Conservation (phyloP, 495 filamentous ascomycete species). For the Talaromyces wortmannii region DNA sequence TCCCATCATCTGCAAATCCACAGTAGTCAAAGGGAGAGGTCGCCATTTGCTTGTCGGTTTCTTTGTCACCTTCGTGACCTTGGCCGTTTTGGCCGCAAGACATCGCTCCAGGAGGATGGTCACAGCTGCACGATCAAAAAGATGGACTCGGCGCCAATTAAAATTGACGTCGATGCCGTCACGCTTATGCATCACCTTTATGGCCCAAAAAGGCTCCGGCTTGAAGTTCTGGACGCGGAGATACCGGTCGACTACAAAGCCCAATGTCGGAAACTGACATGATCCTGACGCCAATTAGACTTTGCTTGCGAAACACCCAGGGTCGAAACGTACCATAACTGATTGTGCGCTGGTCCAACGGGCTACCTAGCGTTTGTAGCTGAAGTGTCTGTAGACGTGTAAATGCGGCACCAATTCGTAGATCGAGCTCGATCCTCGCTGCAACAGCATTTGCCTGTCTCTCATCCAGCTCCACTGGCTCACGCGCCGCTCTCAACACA, state of each 20-base stretch:
- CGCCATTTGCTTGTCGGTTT: conserved; percentile 94
- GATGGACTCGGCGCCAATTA: conserved; percentile 69
- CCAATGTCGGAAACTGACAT: conserved; percentile 94
- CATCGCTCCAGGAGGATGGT: conserved; percentile 81
- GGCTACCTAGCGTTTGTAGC: conserved; percentile 58
- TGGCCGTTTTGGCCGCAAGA: conserved; percentile 66
- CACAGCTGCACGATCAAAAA: conserved; percentile 84
- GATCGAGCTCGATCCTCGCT: conserved; percentile 85
- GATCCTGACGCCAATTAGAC: conserved; percentile 54
- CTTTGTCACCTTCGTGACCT: conserved; percentile 73
- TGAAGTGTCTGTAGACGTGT: conserved; percentile 80
- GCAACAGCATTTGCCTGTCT: conserved; percentile 81
- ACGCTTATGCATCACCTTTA: conserved; percentile 73
- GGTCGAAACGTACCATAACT: conserved; percentile 65
- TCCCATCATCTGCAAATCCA: conserved; percentile 98
- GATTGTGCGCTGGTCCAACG: conserved; percentile 55
- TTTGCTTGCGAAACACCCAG: background rate
- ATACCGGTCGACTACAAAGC: conserved; percentile 95
- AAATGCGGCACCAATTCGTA: conserved; percentile 86
- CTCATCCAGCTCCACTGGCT: conserved; percentile 73
- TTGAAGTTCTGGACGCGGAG: conserved; percentile 88
- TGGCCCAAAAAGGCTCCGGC: conserved; percentile 86
- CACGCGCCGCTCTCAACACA: conserved; percentile 74
- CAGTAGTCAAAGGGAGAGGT: conserved; percentile 87
- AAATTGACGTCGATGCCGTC: conserved; percentile 80